Evolutionary conservation across 2,329 filamentous ascomycete genomes (phyloP).

Genomic region (Neocatenulostroma microsporum): DNA sequence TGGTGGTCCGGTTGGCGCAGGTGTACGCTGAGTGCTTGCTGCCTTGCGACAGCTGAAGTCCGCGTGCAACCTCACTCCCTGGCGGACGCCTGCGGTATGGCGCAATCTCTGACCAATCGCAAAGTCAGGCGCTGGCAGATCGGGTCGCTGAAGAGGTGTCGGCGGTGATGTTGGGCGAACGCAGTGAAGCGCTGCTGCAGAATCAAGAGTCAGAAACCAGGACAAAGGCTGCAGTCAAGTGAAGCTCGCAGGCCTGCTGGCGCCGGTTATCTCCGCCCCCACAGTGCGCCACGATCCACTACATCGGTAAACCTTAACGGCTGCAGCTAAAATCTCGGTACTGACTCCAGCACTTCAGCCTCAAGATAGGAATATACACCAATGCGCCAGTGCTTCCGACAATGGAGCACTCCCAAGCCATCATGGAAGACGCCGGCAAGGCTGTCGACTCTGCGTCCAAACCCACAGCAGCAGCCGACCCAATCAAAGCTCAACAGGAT

Average conservation of each 20-base stretch:
- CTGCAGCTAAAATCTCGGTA: not conserved
- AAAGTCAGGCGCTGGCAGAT: not conserved
- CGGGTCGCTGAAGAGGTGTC: not conserved
- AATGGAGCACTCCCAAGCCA: conserved; percentile 29
- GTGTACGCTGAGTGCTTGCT: too few species aligned
- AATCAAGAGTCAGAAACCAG: conserved; percentile 5
- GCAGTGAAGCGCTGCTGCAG: conserved; percentile 25
- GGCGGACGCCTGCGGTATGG: too few species aligned
- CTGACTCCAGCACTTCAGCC: too few species aligned
- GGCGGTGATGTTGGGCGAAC: too few species aligned
- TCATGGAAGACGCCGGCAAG: conserved; percentile 24
- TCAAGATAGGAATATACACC: not conserved
- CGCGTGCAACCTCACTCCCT: too few species aligned
- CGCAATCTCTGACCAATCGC: not conserved
- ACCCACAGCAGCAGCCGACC: not conserved
- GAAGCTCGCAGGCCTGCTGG: not conserved
- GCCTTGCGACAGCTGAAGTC: too few species aligned
- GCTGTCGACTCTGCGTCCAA: conserved; percentile 9
- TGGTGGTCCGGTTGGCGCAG: too few species aligned
- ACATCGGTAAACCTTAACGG: not conserved
- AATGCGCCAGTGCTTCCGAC: conserved; percentile 11
- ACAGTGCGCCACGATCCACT: not conserved
- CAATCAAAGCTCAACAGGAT: conserved; percentile 2
- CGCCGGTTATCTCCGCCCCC: conserved; percentile 8
- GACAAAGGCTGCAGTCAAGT: not conserved